A percentile compares a stretch with the other conserved stretches of the same genome.
These are phyloP conservation scores for Haplosporangium gracile DNA, from an alignment of 192 early-diverging fungal genomes.

Conservation along the genomic window DNA sequence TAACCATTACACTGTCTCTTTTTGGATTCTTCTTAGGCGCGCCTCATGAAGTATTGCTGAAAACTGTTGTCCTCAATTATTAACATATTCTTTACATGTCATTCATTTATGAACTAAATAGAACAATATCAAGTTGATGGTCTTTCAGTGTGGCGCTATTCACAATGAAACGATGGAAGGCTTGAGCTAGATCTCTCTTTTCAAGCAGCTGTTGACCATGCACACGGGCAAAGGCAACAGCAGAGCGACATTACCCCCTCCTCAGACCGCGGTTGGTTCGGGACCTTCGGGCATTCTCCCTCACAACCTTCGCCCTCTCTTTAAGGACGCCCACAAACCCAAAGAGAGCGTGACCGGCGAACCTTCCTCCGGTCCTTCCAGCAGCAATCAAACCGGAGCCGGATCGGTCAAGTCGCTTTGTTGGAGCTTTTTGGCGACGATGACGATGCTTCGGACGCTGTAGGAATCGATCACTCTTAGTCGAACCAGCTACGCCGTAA, in stretches of 20 bases:
- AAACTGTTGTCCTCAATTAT: not conserved
- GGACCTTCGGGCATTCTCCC: too few species aligned
- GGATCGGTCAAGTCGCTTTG: too few species aligned
- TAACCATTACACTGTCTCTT: slow-evolving; percentile 20
- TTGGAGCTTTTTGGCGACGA: too few species aligned
- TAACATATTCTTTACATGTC: not conserved
- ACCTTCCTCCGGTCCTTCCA: not conserved
- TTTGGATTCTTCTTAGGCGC: not conserved
- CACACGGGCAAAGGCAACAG: slow-evolving; percentile 56
- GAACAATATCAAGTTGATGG: slow-evolving; percentile 74
- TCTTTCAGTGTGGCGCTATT: slow-evolving; percentile 69
- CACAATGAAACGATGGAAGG: not conserved
- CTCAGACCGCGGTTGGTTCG: not conserved
- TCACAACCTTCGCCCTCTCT: not conserved
- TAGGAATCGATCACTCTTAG: too few species aligned
- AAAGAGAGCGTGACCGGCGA: not conserved
- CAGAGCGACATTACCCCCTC: slow-evolving; percentile 44
- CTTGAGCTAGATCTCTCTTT: not conserved
- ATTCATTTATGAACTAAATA: not conserved
- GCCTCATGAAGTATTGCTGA: not conserved
- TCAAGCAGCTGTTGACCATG: not conserved
- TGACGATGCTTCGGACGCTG: too few species aligned
- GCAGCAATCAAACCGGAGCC: too few species aligned
- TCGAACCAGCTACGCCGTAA: too few species aligned
- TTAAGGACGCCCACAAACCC: too few species aligned